Evolutionary conservation across 1,284 basidiomycete species (phyloP), one percentile per base, ranked within the genome.

Genomic region (Stygiomarasmius scandens): DNA sequence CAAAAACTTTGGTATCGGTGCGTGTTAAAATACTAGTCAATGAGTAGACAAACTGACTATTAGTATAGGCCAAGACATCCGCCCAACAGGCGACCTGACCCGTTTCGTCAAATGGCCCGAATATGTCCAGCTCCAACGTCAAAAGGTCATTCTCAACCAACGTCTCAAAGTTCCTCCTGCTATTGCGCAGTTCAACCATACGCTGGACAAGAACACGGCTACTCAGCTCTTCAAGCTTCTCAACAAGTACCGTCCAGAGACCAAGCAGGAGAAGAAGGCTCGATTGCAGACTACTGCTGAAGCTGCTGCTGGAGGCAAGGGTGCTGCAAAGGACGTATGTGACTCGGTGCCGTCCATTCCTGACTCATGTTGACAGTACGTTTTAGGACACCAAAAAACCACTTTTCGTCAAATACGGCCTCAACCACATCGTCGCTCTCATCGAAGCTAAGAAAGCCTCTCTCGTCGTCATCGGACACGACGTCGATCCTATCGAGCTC

Each of bases 41-140:
- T 14, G 6, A 16, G 3, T 22, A 23, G 51, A 34, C 4, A 49
- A 41, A 29, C 20, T 55, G 27, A 52, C 54, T 38, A 61, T 1
- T 20, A 47, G 49, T 58, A 44, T 54, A 96, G 95, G 96, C 72
- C 94, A 96, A 81, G 93, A 97, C 79, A 87, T 98, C 71, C 93
- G 91, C 71, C 96, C 91, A 70, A 85, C 86, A 75, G 86, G 85
- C 61, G 96, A 99, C 80, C 80, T 98, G 65, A 97, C 94, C 63
- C 94, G 96, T 75, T 98, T 98, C 80, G 94, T 98, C 80, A 98
- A 98, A 81, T 99, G 96, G 96, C 96, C 96, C 67, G 95, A 96
- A 81, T 99, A 99, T 73, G 89, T 99, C 67, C 94, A 95, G 73
- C 91, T 98, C 61, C 96, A 99, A 77, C 90, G 96, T 76, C 96